Evolutionary conservation across 345 rosid genomes (phyloP).

Genomic region (Passiflora organensis): DNA sequence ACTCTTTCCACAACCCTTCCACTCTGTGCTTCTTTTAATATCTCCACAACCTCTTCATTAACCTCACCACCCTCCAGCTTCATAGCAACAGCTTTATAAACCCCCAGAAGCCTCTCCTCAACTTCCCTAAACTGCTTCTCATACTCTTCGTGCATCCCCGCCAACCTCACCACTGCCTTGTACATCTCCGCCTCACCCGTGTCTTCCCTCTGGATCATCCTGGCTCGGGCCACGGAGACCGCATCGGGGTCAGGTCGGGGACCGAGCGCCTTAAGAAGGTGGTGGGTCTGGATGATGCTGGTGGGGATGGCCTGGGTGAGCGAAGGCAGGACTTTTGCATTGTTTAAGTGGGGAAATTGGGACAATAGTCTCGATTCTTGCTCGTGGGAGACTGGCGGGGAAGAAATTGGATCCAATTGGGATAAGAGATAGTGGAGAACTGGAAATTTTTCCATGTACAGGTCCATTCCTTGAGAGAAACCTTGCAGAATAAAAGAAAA

Average conservation of each 20-base stretch:
- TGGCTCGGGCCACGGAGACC: slow-evolving; percentile 17
- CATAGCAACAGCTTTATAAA: slow-evolving; percentile 9
- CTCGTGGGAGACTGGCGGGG: slow-evolving; percentile 4
- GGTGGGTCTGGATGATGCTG: slow-evolving; percentile 4
- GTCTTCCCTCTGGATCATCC: slow-evolving; percentile 5
- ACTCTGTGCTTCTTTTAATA: slow-evolving; percentile 11
- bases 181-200: slow-evolving; percentile 6
- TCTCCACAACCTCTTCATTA: slow-evolving; percentile 9
- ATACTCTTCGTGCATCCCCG: slow-evolving; percentile 15
- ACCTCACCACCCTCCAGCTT: slow-evolving; percentile 3
- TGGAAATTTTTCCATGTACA: slow-evolving; percentile 5
- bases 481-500: not conserved
- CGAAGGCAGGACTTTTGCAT: slow-evolving; percentile 6
- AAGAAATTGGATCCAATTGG: slow-evolving; percentile 6
- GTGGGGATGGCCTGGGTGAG: slow-evolving; percentile 10
- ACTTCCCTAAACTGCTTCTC: slow-evolving; percentile 12
- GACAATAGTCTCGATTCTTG: not conserved
- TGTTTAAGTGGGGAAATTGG: slow-evolving; percentile 16
- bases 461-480: slow-evolving; percentile 1
- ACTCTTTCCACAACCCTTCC: slow-evolving; percentile 19
- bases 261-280: slow-evolving; percentile 8
- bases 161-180: slow-evolving; percentile 22
- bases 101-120: slow-evolving; percentile 19
- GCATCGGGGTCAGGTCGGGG: slow-evolving; percentile 18
- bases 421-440: slow-evolving; percentile 10